A percentile compares a stretch with the other conserved stretches of the same genome.
Conservation (phyloP, 2,329 filamentous ascomycete species). For the Pleochaeta shiraiana region DNA sequence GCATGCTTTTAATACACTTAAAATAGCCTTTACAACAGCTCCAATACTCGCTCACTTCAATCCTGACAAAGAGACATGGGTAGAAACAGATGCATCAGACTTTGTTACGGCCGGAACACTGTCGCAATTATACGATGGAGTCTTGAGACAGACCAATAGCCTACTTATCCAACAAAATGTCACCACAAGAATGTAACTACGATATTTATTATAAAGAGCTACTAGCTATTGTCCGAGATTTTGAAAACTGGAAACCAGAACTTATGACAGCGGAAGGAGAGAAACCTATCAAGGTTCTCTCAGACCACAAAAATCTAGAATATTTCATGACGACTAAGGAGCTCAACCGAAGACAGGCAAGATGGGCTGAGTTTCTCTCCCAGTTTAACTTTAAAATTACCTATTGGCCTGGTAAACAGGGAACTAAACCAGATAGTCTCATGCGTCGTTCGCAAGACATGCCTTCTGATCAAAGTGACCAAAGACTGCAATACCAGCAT, state of each 20-base stretch:
- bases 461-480: neutral
- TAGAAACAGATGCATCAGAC: neutral
- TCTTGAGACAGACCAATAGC: neutral
- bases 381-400: neutral
- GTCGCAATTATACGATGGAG: neutral
- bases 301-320: conserved; percentile 4
- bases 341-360: neutral
- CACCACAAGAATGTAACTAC: neutral
- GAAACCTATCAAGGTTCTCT: neutral
- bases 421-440: neutral
- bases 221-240: neutral
- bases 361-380: neutral
- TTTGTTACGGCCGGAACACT: neutral
- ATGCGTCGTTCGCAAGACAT: neutral
- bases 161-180: neutral
- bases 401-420: neutral
- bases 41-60: neutral
- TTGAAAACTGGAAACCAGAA: neutral
- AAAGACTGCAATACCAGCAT: neutral
- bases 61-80: neutral
- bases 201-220: neutral
- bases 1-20: neutral
- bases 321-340: conserved; percentile 9
- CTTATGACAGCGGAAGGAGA: neutral
- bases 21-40: neutral